These are phyloP conservation scores for Oropetium thomaeum DNA, from an alignment of 176 grass and related monocot species.

Conservation along the genomic window DNA sequence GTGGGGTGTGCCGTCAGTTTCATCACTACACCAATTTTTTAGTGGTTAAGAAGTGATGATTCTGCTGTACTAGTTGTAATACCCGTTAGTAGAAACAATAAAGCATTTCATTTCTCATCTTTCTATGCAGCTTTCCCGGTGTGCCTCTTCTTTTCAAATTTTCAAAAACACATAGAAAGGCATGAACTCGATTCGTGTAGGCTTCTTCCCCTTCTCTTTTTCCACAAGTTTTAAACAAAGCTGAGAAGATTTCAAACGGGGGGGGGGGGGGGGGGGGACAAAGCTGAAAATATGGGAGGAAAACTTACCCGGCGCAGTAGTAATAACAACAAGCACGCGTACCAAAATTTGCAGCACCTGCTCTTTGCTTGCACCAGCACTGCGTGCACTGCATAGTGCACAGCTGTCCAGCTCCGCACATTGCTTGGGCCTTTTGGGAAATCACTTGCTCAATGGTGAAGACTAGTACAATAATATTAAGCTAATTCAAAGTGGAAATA, in stretches of 20 bases:
- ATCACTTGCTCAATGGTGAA: background rate
- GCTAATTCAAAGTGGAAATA: slow-evolving; percentile 25
- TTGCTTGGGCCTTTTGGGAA: slow-evolving; percentile 7
- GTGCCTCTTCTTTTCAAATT: background rate
- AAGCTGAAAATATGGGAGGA: background rate
- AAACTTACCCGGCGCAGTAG: background rate
- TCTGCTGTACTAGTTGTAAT: background rate
- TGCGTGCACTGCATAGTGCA: background rate
- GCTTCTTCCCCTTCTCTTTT: background rate
- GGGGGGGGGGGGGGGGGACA: too few species aligned
- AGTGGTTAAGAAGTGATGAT: background rate
- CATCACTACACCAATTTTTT: too few species aligned
- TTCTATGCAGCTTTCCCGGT: slow-evolving; percentile 6
- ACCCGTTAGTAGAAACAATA: background rate
- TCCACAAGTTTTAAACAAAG: background rate
- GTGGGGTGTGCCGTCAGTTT: background rate
- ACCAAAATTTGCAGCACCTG: slow-evolving; percentile 21
- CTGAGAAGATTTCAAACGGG: too few species aligned
- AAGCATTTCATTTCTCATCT: slow-evolving; percentile 14
- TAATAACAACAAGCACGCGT: slow-evolving; percentile 2
- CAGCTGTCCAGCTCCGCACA: slow-evolving; percentile 17
- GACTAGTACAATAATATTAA: background rate
- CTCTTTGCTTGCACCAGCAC: slow-evolving; percentile 6
- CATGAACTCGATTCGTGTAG: background rate
- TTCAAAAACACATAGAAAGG: background rate